Evolutionary conservation across 1,284 basidiomycete species (phyloP).

Genomic region (Ustilago lituana): DNA sequence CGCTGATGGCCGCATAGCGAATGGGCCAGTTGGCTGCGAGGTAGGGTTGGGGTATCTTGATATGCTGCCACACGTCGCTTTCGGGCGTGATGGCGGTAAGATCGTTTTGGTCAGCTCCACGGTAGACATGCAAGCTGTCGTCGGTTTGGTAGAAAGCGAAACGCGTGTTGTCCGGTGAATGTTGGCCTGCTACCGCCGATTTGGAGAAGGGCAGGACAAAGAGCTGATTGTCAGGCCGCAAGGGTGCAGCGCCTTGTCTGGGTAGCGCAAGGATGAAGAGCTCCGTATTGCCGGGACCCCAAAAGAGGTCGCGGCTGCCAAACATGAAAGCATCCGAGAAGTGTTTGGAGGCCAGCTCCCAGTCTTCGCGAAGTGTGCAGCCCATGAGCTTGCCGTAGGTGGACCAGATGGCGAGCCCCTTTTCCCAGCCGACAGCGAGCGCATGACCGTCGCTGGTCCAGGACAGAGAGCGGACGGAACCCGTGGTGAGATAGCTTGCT

Average conservation of each 20-base stretch:
- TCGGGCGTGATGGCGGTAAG: slow-evolving; percentile 99
- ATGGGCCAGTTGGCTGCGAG: slow-evolving; percentile 93
- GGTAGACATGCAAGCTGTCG: slow-evolving; percentile 91
- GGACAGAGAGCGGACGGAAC: slow-evolving; percentile 76
- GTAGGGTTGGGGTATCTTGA: slow-evolving; percentile 86
- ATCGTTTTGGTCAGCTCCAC: slow-evolving; percentile 95
- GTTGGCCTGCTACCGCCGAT: slow-evolving; percentile 89
- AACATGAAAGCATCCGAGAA: slow-evolving; percentile 84
- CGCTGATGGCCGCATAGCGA: slow-evolving; percentile 88
- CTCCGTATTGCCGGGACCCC: slow-evolving; percentile 58
- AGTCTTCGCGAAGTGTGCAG: slow-evolving; percentile 76
- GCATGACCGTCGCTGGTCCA: slow-evolving; percentile 90
- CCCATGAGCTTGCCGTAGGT: slow-evolving; percentile 85
- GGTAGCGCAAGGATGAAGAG: slow-evolving; percentile 45
- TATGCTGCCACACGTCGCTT: slow-evolving; percentile 77
- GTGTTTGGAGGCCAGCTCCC: slow-evolving; percentile 71
- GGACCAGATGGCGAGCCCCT: slow-evolving; percentile 90
- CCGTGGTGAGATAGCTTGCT: slow-evolving; percentile 70
- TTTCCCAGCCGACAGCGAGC: slow-evolving; percentile 91
- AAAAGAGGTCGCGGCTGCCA: slow-evolving; percentile 72
- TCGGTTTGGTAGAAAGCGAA: slow-evolving; percentile 96
- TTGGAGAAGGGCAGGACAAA: slow-evolving; percentile 81
- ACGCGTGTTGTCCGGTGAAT: slow-evolving; percentile 90
- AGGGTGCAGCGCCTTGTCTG: slow-evolving; percentile 11
- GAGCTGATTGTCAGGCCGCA: slow-evolving; percentile 41